Conservation (phyloP, 2,329 filamentous ascomycete genomes). For the Fusarium proliferatum region DNA sequence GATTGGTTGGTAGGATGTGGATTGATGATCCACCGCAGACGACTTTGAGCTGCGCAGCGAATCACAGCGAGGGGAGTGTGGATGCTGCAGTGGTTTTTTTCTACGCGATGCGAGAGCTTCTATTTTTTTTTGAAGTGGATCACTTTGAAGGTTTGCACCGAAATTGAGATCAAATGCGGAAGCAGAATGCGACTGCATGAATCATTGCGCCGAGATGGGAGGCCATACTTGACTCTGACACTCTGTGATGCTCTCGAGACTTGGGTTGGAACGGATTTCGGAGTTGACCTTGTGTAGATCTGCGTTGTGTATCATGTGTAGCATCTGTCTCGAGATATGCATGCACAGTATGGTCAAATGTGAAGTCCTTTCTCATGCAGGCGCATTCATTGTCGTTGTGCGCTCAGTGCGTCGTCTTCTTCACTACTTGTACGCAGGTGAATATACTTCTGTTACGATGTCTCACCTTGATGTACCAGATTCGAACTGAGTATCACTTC, state of each 20-base stretch:
- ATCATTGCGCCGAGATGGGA: background rate
- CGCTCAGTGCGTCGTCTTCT: accelerated
- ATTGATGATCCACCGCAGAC: background rate
- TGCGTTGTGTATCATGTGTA: background rate
- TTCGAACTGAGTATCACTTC: too few species aligned
- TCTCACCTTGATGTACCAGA: background rate
- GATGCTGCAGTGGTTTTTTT: background rate
- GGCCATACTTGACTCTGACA: background rate
- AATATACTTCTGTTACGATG: too few species aligned
- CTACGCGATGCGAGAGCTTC: background rate
- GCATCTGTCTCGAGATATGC: background rate
- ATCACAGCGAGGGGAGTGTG: background rate
- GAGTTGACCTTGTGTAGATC: background rate
- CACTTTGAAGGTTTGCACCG: constrained; percentile 1
- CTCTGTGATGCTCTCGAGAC: background rate
- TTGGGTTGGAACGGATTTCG: background rate
- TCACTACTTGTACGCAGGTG: accelerated
- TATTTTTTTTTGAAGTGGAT: constrained; percentile 2
- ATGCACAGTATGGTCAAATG: background rate
- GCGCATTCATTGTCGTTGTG: background rate
- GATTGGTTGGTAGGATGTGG: background rate
- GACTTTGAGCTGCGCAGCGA: background rate
- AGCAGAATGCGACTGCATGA: constrained; percentile 24
- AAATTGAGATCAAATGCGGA: background rate
- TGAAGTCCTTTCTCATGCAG: background rate